Percentiles rank a stretch among this genome's conserved stretches.
Evolutionary conservation across 2,329 filamentous ascomycete species (phyloP).

Genomic region (Aspergillaceae sp.): DNA sequence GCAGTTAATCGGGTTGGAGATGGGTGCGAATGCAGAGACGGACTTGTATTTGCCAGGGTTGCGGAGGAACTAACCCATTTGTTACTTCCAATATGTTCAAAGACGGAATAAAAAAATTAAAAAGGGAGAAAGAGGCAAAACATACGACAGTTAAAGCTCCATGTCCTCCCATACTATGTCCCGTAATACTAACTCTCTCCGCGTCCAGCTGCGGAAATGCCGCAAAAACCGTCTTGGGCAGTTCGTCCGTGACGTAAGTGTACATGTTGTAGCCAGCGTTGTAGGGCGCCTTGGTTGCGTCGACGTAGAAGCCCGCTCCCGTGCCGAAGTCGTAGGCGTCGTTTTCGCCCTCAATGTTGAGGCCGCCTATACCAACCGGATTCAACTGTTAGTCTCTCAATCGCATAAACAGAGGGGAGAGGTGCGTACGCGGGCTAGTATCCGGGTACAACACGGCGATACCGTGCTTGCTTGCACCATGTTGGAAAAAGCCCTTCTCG

Average conservation of each 20-base stretch:
- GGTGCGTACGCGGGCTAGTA: slow-evolving; percentile 68
- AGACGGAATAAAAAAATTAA: neutral
- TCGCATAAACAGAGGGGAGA: neutral
- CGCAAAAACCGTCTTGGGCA: slow-evolving; percentile 67
- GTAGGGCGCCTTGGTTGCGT: slow-evolving; percentile 71
- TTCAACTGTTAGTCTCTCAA: neutral
- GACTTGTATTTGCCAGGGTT: slow-evolving; percentile 84
- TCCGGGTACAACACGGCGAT: slow-evolving; percentile 94
- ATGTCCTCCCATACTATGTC: slow-evolving; percentile 96
- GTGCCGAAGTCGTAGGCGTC: slow-evolving; percentile 86
- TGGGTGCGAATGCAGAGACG: slow-evolving; percentile 84
- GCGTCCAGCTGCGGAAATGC: slow-evolving; percentile 65
- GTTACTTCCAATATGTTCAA: neutral
- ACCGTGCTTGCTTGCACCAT: slow-evolving; percentile 65
- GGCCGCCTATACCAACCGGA: slow-evolving; percentile 48
- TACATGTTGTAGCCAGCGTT: slow-evolving; percentile 84
- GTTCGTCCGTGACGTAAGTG: slow-evolving; percentile 78
- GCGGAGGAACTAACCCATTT: slow-evolving; percentile 59
- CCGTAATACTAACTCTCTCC: slow-evolving; percentile 68
- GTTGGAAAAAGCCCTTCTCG: slow-evolving; percentile 83
- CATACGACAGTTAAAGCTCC: slow-evolving; percentile 73
- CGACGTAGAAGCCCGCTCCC: slow-evolving; percentile 89
- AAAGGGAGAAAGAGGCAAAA: neutral
- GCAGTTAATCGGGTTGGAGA: slow-evolving; percentile 74
- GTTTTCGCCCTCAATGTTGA: slow-evolving; percentile 73